phyloP scores from a whole-genome alignment of 345 rosid species.

The Passiflora organensis region DNA sequence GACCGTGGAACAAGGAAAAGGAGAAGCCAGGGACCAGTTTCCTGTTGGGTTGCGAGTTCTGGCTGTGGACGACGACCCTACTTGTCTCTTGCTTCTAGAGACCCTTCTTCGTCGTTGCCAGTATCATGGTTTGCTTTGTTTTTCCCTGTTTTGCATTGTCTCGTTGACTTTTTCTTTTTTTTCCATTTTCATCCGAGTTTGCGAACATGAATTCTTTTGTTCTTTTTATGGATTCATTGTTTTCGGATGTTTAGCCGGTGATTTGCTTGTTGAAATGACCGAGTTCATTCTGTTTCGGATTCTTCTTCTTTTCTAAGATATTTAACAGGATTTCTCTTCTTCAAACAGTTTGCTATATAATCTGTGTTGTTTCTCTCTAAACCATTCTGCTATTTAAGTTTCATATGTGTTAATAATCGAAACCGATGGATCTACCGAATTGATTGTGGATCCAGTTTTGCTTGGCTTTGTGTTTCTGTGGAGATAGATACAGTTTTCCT shows the following conservation, averaged over 20 bases:
- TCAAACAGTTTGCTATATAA: conserved; percentile 4
- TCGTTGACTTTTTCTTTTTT: conserved; percentile 7
- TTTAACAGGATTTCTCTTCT: conserved; percentile 18
- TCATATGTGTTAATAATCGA: conserved; percentile 1
- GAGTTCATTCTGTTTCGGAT: neutral
- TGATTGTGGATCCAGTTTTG: conserved; percentile 3
- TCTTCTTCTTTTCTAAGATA: conserved; percentile 9
- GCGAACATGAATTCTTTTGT: conserved; percentile 11
- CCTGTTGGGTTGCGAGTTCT: conserved; percentile 74
- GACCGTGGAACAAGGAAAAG: conserved; percentile 42
- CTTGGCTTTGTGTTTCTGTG: neutral
- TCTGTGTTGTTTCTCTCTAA: neutral
- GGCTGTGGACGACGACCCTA: conserved; percentile 77
- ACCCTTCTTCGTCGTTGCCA: conserved; percentile 61
- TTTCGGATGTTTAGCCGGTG: neutral
- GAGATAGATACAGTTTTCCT: neutral
- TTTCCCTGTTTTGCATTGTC: neutral
- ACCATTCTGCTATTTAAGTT: conserved; percentile 1
- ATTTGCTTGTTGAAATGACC: neutral
- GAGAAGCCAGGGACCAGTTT: conserved; percentile 46
- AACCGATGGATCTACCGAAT: conserved; percentile 9
- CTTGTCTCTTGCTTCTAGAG: conserved; percentile 55
- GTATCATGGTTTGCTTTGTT: conserved; percentile 41
- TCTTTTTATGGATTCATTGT: neutral
- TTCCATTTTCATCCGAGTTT: too few relatives aligned